Percentiles rank a stretch among this genome's conserved stretches.
Conservation (phyloP, 1,284 basidiomycete species). For the Ustilago hordei region DNA sequence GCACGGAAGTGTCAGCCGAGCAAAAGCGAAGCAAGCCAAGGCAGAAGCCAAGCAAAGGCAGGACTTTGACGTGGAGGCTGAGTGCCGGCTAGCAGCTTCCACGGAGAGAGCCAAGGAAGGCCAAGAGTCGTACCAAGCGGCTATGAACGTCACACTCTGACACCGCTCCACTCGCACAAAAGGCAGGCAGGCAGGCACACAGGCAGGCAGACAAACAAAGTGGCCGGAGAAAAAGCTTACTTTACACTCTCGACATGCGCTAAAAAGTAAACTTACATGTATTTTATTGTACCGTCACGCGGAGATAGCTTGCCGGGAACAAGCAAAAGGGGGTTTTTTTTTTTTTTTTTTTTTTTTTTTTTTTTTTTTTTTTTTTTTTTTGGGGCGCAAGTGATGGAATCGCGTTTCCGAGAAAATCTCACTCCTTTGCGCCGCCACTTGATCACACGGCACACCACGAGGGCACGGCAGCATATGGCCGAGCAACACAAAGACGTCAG, state of each 20-base stretch:
- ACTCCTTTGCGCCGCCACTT: not conserved
- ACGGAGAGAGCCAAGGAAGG: constrained; percentile 1
- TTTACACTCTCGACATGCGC: constrained; percentile 10
- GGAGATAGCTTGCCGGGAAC: constrained; percentile 3
- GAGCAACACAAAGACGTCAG: not conserved
- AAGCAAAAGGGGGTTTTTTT: not conserved
- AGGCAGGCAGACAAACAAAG: not conserved
- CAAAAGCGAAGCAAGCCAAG: not conserved
- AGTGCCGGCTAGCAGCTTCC: constrained; percentile 2
- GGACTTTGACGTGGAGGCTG: not conserved
- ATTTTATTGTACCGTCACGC: not conserved
- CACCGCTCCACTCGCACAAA: not conserved
- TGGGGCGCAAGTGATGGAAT: constrained; percentile 9
- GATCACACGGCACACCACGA: not conserved
- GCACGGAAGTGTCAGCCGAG: constrained; percentile 10
- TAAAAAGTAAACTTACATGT: not conserved
- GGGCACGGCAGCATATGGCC: not conserved
- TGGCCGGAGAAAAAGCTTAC: constrained; percentile 6
- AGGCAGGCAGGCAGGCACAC: not conserved
- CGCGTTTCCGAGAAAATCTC: constrained; percentile 4
- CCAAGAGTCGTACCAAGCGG: constrained; percentile 7
- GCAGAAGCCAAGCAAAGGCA: not conserved
- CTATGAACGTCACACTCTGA: constrained; percentile 6
- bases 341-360: not conserved
- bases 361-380: too few relatives aligned